These are phyloP conservation scores for Trichoderma sp. DNA, from an alignment of 2,329 filamentous ascomycete species.

Conservation along the genomic window DNA sequence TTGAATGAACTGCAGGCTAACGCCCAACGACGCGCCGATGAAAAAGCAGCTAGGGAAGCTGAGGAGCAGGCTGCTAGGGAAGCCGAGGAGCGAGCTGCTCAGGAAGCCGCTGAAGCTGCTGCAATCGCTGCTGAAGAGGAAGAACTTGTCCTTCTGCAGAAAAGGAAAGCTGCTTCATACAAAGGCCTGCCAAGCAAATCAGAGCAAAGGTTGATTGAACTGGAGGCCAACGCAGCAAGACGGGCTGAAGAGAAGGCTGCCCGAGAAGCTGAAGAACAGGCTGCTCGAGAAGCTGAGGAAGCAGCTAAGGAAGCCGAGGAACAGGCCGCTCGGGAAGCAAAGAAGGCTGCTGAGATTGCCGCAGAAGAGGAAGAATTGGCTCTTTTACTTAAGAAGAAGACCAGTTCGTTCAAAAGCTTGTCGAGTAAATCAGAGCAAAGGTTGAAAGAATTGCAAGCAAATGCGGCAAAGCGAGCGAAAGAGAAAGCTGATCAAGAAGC, in stretches of 20 bases:
- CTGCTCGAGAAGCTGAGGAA: conserved; percentile 27
- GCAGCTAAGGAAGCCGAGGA: conserved; percentile 25
- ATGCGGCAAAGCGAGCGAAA: background rate
- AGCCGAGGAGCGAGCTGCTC: background rate
- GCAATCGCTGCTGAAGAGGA: conserved; percentile 32
- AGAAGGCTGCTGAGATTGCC: conserved; percentile 21
- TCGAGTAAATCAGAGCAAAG: background rate
- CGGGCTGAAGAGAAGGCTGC: conserved; percentile 37
- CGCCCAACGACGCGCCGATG: conserved; percentile 12
- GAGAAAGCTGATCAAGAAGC: conserved; percentile 2
- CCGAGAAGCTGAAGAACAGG: conserved; percentile 34
- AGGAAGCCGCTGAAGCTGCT: conserved; percentile 19
- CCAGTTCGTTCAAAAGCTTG: conserved; percentile 32
- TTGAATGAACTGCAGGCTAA: conserved; percentile 23
- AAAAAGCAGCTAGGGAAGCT: conserved; percentile 24
- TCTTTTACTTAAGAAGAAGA: conserved; percentile 46
- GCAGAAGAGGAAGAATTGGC: conserved; percentile 40
- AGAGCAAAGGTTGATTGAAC: conserved; percentile 41
- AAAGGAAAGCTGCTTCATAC: conserved; percentile 46
- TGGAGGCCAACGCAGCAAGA: conserved; percentile 35
- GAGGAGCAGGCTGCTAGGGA: conserved; percentile 15
- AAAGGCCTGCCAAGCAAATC: conserved; percentile 46
- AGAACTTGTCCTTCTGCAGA: conserved; percentile 41
- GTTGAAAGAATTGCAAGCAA: background rate
- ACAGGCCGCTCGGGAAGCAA: conserved; percentile 20